These are phyloP conservation scores for Cladosporium colombiae DNA, from an alignment of 2,329 filamentous ascomycete species.

Conservation along the genomic window DNA sequence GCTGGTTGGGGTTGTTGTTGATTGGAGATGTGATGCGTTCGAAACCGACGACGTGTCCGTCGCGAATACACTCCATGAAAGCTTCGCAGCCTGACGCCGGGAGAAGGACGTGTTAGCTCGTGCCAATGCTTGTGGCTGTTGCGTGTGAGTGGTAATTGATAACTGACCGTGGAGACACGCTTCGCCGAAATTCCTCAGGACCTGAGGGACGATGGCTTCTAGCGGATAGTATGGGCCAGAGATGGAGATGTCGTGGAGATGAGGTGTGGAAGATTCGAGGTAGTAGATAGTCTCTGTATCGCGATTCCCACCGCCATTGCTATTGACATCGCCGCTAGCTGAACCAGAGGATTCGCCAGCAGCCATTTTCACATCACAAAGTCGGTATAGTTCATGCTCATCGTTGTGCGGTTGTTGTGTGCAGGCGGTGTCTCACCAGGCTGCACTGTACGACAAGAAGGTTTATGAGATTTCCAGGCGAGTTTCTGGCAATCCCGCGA, in stretches of 20 bases:
- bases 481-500: too few relatives aligned
- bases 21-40: slow-evolving; percentile 18
- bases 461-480: too few relatives aligned
- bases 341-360: background rate
- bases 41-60: background rate
- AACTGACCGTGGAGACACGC: background rate
- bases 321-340: background rate
- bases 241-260: background rate
- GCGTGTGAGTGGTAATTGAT: background rate
- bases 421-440: too few relatives aligned
- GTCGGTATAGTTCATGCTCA: background rate
- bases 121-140: background rate
- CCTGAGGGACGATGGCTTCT: background rate
- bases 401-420: too few relatives aligned
- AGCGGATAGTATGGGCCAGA: background rate
- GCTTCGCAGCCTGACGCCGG: background rate
- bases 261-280: background rate
- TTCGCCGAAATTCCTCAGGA: background rate
- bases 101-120: background rate
- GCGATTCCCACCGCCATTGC: background rate
- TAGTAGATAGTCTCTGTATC: background rate
- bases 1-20: slow-evolving; percentile 14
- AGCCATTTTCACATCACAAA: background rate
- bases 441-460: too few relatives aligned
- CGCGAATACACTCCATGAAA: slow-evolving; percentile 3